Evolutionary conservation across 768 basidiomycete genomes (phyloP), one percentile per base, ranked within the genome.

Genomic region (Lentinus brumalis): DNA sequence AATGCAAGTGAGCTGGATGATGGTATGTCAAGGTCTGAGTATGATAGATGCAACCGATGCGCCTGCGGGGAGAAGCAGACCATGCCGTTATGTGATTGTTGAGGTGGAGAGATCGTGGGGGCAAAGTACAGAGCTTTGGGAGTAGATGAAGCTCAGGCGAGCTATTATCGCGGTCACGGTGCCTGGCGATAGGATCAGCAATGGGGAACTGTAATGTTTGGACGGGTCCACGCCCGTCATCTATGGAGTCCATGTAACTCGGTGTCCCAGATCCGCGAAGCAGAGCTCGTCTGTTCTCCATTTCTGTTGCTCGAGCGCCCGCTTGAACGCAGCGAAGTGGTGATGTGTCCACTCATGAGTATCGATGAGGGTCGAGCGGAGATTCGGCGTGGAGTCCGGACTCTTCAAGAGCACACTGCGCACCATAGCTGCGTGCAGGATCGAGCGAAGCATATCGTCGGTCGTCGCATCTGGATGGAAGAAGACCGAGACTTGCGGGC

Each of bases 271-370:
- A 46, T 71, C 70, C 2, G 70, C 67, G 45, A 68, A 70, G 30
- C 63, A 64, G 30, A 71, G 61, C 52, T 71, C 70, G 57, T 71
- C 67, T 30, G 66, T 70, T 32, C 65, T 59, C 70, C 70, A 71
- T 9, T 62, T 67, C 18, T 59, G 62, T 29, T 65, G 57, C 5
- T 61, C 63, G 6, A 71, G 56, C 5, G 54, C 47, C 15, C 18
- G 35, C 56, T 62, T 66, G 64, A 71, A 71, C 30, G 57, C 50
- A 16, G 49, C 30, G 47, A 66, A 69, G 29, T 70, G 57, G 15
- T 42, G 40, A 4, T 57, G 7, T 12, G 64, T 58, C 62, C 62
- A 67, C 26, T 29, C 21, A 30, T 46, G 62, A 2, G 68, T 60
- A 12, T 62, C 53, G 15, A 49, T 46, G 38, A 71, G 44, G 18